These are phyloP conservation scores for Emmonsiellopsis sp. DNA, from an alignment of 2,329 filamentous ascomycete genomes.

Conservation along the genomic window DNA sequence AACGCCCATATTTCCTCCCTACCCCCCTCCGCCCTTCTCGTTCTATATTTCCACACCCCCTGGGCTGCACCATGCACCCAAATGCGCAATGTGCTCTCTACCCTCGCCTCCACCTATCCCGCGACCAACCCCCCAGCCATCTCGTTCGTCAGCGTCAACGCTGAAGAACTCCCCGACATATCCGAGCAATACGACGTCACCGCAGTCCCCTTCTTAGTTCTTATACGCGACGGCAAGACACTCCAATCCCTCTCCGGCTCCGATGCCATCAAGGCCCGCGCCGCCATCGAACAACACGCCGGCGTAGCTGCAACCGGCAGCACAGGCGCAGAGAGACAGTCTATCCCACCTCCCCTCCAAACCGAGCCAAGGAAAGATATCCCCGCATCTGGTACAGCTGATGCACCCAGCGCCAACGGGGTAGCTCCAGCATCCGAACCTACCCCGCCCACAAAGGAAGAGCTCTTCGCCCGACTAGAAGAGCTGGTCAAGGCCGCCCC, in stretches of 20 bases:
- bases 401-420: constrained; percentile 21
- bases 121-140: constrained; percentile 55
- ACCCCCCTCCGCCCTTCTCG: constrained; percentile 60
- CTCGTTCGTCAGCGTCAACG: constrained; percentile 83
- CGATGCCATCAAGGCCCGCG: constrained; percentile 75
- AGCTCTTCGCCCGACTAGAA: constrained; percentile 67
- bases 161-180: constrained; percentile 86
- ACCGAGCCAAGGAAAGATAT: constrained; percentile 26
- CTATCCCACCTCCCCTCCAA: constrained; percentile 30
- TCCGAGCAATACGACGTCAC: constrained; percentile 90
- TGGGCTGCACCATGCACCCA: constrained; percentile 95
- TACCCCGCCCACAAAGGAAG: constrained; percentile 62
- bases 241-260: constrained; percentile 83
- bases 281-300: constrained; percentile 75
- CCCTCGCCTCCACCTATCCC: constrained; percentile 79
- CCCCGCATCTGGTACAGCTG: constrained; percentile 17
- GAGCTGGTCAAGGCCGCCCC: constrained; percentile 90
- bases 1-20: constrained; percentile 56
- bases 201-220: constrained; percentile 83
- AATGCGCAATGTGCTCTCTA: constrained; percentile 78
- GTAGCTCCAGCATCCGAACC: constrained; percentile 18
- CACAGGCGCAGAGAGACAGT: constrained; percentile 24
- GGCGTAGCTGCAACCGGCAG: constrained; percentile 31
- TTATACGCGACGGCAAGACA: constrained; percentile 64
- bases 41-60: constrained; percentile 91